Base-by-base conservation (phyloP, 305 asterid genomes). In the Solanum chacoense region DNA sequence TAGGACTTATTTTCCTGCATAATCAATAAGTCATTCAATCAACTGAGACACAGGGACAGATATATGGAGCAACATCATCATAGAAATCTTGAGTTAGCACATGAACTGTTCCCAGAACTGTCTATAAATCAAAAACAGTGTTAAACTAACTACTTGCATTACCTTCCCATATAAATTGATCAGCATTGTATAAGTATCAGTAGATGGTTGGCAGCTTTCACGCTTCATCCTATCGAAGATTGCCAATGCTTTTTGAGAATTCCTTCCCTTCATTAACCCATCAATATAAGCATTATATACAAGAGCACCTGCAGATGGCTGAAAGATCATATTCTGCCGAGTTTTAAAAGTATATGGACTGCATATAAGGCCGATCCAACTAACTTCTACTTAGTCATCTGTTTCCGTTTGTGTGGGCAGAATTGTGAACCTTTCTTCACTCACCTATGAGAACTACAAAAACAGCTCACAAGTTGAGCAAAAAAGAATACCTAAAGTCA, bases 161-260 rank as follows among this genome's bases (percentile, higher is more conserved):
- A 95, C 98, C 98, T 96, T 96, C 87, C 99, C 99, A 79, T 93
- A 95, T 87, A 95, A 90, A 91, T 95, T 96, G 92, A 96, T 96
- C 92, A 96, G 87, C 99, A 94, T 89, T 42, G 99, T 96, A 87
- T 95, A 95, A 89, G 99, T 96, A 88, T 94, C 97, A n/a, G 93
- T 90, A 74, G 95, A 93, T 50, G 94, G 97, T 88, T 91, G 93
- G 38, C 98, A 96, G 65, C 89, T 91, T 55, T 95, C 96, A 84
- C 93, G 90, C 89, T 95, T 94, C 99, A 96, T 96, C 93, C 95
- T 93, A 89, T 93, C 93, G 75, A 93, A 96, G 88, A 95, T 89
- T 87, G 93, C 94, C 42, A 95, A 90, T 86, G 98, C 98, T 90
- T 92, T 94, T 90, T 92, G 88, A 35, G 93, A 85, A 29, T 94